phyloP scores from a whole-genome alignment of 1,284 basidiomycete genomes.

The Ustilago shanxiensis region DNA sequence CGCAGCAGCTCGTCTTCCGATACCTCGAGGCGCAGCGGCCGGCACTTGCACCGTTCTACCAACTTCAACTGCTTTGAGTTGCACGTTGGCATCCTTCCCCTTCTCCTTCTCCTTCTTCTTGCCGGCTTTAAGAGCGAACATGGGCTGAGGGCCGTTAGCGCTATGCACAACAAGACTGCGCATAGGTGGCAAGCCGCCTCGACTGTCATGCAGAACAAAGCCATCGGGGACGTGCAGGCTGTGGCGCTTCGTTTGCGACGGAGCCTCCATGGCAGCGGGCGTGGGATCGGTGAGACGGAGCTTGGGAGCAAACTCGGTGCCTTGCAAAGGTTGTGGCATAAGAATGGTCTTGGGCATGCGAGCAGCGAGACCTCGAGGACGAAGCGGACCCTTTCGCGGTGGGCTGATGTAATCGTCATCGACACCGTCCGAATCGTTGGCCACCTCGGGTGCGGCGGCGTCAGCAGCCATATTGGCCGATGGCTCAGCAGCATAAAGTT shows the following conservation, averaged over 20 bases:
- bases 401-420: slow-evolving; percentile 61
- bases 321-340: slow-evolving; percentile 60
- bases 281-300: slow-evolving; percentile 30
- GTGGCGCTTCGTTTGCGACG: slow-evolving; percentile 26
- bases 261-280: not conserved
- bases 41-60: slow-evolving; percentile 51
- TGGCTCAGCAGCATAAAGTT: slow-evolving; percentile 33
- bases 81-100: slow-evolving; percentile 28
- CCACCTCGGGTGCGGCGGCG: not conserved
- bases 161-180: slow-evolving; percentile 54
- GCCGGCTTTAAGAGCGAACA: slow-evolving; percentile 37
- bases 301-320: slow-evolving; percentile 50
- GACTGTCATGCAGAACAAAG: slow-evolving; percentile 58
- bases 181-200: slow-evolving; percentile 54
- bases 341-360: slow-evolving; percentile 53
- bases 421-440: slow-evolving; percentile 32
- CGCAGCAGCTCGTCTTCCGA: slow-evolving; percentile 64
- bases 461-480: slow-evolving; percentile 20
- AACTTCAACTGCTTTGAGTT: slow-evolving; percentile 50
- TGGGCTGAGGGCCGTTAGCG: slow-evolving; percentile 52
- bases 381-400: slow-evolving; percentile 57
- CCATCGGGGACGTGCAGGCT: slow-evolving; percentile 62
- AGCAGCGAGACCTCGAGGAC: slow-evolving; percentile 52
- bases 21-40: slow-evolving; percentile 56
- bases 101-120: slow-evolving; percentile 54